Conservation (phyloP, 257 asterid genomes). For the Salvia miltiorrhiza region DNA sequence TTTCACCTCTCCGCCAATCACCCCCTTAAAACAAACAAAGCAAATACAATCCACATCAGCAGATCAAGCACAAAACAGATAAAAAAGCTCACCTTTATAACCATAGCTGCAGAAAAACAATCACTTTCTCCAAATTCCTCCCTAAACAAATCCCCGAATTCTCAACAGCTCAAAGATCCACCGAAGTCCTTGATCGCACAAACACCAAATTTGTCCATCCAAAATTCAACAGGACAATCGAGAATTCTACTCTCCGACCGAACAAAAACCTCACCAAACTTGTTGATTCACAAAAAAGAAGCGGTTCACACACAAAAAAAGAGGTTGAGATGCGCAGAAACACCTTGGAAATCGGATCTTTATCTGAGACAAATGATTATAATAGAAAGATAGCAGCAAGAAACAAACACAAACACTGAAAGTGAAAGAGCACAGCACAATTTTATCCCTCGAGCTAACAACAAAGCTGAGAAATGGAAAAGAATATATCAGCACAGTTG, state of each 20-base stretch:
- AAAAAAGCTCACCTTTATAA: slow-evolving; percentile 38
- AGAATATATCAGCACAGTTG: background rate
- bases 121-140: slow-evolving; percentile 18
- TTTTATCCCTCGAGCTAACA: background rate
- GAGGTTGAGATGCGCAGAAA: slow-evolving; percentile 13
- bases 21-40: background rate
- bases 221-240: background rate
- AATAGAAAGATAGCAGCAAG: background rate
- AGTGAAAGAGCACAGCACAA: background rate
- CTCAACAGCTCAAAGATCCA: slow-evolving; percentile 12
- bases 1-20: background rate
- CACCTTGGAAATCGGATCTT: slow-evolving; percentile 25
- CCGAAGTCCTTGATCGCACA: slow-evolving; percentile 11
- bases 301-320: background rate
- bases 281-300: slow-evolving; percentile 27
- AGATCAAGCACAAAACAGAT: background rate
- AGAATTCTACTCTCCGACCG: background rate
- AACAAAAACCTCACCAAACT: slow-evolving; percentile 10
- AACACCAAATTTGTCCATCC: background rate
- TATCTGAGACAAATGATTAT: slow-evolving; percentile 15
- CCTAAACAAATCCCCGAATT: slow-evolving; percentile 9
- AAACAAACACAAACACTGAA: background rate
- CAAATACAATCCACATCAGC: background rate
- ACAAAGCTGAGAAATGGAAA: background rate
- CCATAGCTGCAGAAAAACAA: slow-evolving; percentile 42